Base-by-base conservation (phyloP, 305 asterid species). In the Nicotiana rustica region DNA sequence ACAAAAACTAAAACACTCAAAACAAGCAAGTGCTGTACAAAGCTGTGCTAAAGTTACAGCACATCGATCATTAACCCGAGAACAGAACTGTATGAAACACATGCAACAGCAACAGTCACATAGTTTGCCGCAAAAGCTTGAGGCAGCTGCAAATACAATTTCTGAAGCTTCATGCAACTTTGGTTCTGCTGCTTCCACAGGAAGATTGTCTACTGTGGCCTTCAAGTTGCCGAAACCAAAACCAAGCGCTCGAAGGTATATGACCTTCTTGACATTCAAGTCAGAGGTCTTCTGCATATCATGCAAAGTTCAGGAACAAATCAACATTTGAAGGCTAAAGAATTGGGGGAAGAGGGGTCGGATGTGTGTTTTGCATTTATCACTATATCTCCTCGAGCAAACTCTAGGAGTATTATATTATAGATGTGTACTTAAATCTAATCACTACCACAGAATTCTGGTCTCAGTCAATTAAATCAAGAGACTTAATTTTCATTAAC, bases 11-110 rank as follows among this genome's bases (percentile, higher is more conserved):
- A 95, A 78, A 89, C 95, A 94, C 82, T 80, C 97, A 18, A 90
- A 95, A 77, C 99, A 95, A 3, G 98, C 98, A 36, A 94, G 91
- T 13, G 89, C 87, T 1, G 97, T 69, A 71, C 99, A 94, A 36
- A 95, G 88, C 90, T 95, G 98, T n/a, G 96, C 78, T 15, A 88
- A 52, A 75, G 88, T 91, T 66, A 93, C 70, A 5, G 95, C 93
- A 59, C 97, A 94, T 75, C 88, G 95, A 89, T 95, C 98, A 44
- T 87, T 93, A 13, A 94, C 59, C 81, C 85, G 84, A 68, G 80
- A 83, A 21, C 97, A 94, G 67, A 79, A 87, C 82, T 87, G 96
- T 82, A 95, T 83, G 82, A 85, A 90, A 65, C 94, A 95, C 95
- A 94, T 88, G 88, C 98, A 94, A 87, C 99, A 95, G 35, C 93